phyloP scores from a whole-genome alignment of 2,329 filamentous ascomycete genomes.

The Scedosporium apiospermum region DNA sequence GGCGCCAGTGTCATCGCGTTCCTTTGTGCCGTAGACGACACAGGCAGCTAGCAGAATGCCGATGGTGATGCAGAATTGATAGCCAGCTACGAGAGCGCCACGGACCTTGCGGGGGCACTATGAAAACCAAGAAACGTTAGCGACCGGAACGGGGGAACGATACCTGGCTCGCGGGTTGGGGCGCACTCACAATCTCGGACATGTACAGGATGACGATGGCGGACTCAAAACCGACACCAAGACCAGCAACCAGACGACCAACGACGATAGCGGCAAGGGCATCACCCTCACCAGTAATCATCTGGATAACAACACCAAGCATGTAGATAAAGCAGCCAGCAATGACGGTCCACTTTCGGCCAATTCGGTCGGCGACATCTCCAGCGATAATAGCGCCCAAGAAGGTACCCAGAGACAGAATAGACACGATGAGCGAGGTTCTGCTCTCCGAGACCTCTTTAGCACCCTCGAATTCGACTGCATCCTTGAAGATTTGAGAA shows the following conservation, averaged over 20 bases:
- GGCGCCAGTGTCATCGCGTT: constrained; percentile 50
- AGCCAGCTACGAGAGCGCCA: constrained; percentile 70
- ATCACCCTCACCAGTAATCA: constrained; percentile 34
- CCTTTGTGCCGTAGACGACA: constrained; percentile 62
- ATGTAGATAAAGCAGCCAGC: constrained; percentile 63
- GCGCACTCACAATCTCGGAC: constrained; percentile 59
- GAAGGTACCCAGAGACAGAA: constrained; percentile 71
- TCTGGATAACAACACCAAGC: constrained; percentile 59
- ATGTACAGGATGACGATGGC: constrained; percentile 80
- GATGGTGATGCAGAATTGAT: constrained; percentile 77
- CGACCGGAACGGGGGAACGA: not conserved
- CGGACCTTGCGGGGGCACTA: constrained; percentile 58
- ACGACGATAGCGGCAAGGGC: constrained; percentile 55
- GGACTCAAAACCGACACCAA: constrained; percentile 74
- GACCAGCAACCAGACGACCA: constrained; percentile 65
- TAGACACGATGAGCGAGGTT: constrained; percentile 57
- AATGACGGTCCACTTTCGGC: constrained; percentile 64
- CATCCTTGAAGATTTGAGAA: constrained; percentile 38
- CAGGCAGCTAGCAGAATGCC: constrained; percentile 67
- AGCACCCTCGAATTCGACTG: constrained; percentile 34
- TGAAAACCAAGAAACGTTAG: constrained; percentile 14
- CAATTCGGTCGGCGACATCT: constrained; percentile 66
- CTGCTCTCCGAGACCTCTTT: constrained; percentile 28
- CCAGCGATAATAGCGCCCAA: constrained; percentile 69
- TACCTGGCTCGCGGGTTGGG: not conserved